Evolutionary conservation across 1,139 yeast genomes (phyloP).

Genomic region (Sugiyamaella grinbergsii): DNA sequence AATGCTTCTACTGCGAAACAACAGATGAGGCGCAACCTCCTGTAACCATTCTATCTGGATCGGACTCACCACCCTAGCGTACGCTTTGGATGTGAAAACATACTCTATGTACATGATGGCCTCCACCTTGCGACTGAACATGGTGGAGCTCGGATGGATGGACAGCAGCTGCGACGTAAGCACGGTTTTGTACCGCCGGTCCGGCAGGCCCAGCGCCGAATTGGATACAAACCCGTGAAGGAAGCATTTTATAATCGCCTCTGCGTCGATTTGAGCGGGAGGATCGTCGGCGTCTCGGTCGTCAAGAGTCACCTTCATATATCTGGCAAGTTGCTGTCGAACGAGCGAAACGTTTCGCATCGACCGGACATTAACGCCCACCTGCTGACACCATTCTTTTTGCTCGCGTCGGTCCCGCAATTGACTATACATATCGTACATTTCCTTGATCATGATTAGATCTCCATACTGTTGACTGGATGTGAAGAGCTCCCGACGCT

Average conservation of each 20-base stretch:
- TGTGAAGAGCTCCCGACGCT: conserved; percentile 54
- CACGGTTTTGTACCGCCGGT: conserved; percentile 85
- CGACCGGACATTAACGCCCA: conserved; percentile 76
- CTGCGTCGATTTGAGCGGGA: conserved; percentile 39
- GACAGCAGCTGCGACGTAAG: conserved; percentile 63
- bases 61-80: conserved; percentile 86
- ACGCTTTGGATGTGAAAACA: conserved; percentile 89
- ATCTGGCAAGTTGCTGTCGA: conserved; percentile 71
- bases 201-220: conserved; percentile 94
- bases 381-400: conserved; percentile 79
- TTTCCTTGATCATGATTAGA: conserved; percentile 76
- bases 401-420: conserved; percentile 49
- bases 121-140: conserved; percentile 80
- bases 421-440: conserved; percentile 61
- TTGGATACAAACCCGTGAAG: conserved; percentile 79
- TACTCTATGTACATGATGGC: conserved; percentile 94
- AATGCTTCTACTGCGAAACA: conserved; percentile 45
- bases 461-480: conserved; percentile 78
- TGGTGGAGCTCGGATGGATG: conserved; percentile 87
- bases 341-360: conserved; percentile 76
- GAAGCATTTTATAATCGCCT: conserved; percentile 69
- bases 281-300: conserved; percentile 23
- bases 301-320: conserved; percentile 49
- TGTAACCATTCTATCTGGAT: conserved; percentile 82
- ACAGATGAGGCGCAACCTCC: conserved; percentile 64